phyloP scores from a whole-genome alignment of 208 protist species.

The Strigomonas culicis region DNA sequence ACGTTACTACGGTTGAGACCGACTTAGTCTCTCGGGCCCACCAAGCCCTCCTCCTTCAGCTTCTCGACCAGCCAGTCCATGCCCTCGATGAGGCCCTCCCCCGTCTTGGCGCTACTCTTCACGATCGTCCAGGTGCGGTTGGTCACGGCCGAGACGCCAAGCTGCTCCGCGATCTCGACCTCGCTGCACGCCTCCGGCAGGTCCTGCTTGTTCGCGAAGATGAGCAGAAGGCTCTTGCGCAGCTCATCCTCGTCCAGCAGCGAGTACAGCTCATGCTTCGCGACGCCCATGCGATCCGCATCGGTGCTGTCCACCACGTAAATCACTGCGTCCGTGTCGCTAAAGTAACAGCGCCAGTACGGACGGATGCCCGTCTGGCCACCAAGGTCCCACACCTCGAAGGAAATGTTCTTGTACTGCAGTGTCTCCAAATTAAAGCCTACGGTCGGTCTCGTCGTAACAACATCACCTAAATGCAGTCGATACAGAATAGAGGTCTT shows the following conservation, averaged over 20 bases:
- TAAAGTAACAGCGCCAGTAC: slow-evolving; percentile 97
- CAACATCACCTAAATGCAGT: slow-evolving; percentile 96
- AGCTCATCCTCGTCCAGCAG: slow-evolving; percentile 90
- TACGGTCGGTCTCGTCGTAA: slow-evolving; percentile 97
- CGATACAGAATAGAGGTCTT: slow-evolving; percentile 99
- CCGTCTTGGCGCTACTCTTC: slow-evolving; percentile 92
- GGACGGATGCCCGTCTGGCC: slow-evolving; percentile 96
- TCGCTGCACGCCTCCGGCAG: slow-evolving; percentile 61
- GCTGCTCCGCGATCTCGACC: slow-evolving; percentile 62
- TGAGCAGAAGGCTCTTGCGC: slow-evolving; percentile 79
- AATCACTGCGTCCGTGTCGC: slow-evolving; percentile 93
- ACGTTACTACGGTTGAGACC: too few species aligned
- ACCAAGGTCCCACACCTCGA: slow-evolving; percentile 98
- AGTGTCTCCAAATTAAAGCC: slow-evolving; percentile 98
- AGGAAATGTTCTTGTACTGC: slow-evolving; percentile 98
- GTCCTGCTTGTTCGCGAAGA: slow-evolving; percentile 98
- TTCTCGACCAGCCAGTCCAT: slow-evolving; percentile 94
- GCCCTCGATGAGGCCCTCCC: slow-evolving; percentile 90
- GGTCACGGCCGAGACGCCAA: slow-evolving; percentile 82
- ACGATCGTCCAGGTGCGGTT: slow-evolving; percentile 93
- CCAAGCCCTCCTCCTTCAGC: slow-evolving; percentile 49
- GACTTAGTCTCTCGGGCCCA: background rate
- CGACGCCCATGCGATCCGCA: slow-evolving; percentile 87
- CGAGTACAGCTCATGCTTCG: slow-evolving; percentile 82
- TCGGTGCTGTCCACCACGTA: slow-evolving; percentile 95